Evolutionary conservation across 805 yeast species (phyloP).

Genomic region (Isabelozyma rhagii): DNA sequence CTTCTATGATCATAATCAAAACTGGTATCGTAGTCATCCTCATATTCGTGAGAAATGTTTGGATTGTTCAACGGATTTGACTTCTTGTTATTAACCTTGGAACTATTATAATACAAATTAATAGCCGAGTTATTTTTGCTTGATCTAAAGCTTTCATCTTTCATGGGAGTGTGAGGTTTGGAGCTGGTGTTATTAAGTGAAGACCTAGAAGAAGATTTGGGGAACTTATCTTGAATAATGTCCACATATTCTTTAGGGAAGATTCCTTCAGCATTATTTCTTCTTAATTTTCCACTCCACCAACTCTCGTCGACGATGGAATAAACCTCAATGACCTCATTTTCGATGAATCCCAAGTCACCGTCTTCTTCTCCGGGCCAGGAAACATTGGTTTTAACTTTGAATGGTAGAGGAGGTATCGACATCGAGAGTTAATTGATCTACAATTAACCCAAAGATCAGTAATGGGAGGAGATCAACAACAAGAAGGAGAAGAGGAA

Average conservation of each 20-base stretch:
- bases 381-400: constrained; percentile 78
- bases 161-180: constrained; percentile 5
- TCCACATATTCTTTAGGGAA: constrained; percentile 88
- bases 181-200: constrained; percentile 9
- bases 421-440: constrained; percentile 10
- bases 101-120: constrained; percentile 2
- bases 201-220: constrained; percentile 16
- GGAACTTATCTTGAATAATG: constrained; percentile 35
- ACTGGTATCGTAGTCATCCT: constrained; percentile 19
- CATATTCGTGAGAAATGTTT: constrained; percentile 14
- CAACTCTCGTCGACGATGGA: constrained; percentile 82
- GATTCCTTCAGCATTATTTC: constrained; percentile 79
- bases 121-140: constrained; percentile 5
- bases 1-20: constrained; percentile 11
- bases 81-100: constrained; percentile 9
- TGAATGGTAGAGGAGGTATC: constrained; percentile 57
- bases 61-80: constrained; percentile 5
- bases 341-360: constrained; percentile 91
- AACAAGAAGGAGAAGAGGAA: not conserved
- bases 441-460: not conserved
- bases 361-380: constrained; percentile 92
- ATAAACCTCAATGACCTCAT: constrained; percentile 84
- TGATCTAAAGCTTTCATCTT: constrained; percentile 6
- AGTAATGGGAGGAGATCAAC: not conserved
- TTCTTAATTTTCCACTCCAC: constrained; percentile 81